phyloP scores from a whole-genome alignment of 2,329 filamentous ascomycete species.

The Penicillium fuscoglaucum region DNA sequence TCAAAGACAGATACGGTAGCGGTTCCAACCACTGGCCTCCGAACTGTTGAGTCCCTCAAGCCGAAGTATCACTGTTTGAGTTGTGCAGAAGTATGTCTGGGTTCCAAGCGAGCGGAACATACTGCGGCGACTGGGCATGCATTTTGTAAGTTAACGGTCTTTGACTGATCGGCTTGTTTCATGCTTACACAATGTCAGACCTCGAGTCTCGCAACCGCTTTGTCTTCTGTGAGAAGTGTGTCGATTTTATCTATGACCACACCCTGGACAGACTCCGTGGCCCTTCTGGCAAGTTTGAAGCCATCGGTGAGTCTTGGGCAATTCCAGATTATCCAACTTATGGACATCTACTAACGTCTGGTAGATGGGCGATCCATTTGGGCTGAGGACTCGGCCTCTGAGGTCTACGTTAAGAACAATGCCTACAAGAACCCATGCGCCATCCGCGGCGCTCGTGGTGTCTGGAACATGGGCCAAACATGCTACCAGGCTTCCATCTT shows the following conservation, averaged over 20 bases:
- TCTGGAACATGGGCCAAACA: conserved; percentile 97
- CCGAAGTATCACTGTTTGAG: conserved; percentile 43
- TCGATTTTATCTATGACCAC: conserved; percentile 46
- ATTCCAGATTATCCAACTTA: neutral
- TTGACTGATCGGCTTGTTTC: neutral
- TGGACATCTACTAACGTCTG: conserved; percentile 4
- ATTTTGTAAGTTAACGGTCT: conserved; percentile 39
- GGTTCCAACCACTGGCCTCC: conserved; percentile 23
- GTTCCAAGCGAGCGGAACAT: conserved; percentile 37
- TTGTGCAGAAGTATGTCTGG: conserved; percentile 36
- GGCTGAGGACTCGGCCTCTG: conserved; percentile 59
- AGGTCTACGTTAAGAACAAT: conserved; percentile 74
- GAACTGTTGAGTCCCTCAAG: conserved; percentile 33
- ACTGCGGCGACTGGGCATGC: conserved; percentile 41
- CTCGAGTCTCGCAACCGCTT: conserved; percentile 44
- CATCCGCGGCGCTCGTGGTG: conserved; percentile 81
- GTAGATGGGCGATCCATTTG: conserved; percentile 38
- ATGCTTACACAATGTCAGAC: conserved; percentile 29
- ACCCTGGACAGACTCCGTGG: conserved; percentile 40
- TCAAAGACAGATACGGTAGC: conserved; percentile 26
- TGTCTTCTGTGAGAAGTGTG: conserved; percentile 43
- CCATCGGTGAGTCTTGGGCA: conserved; percentile 7
- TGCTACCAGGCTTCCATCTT: conserved; percentile 98
- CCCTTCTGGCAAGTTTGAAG: conserved; percentile 19
- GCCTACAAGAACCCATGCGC: conserved; percentile 78